A percentile compares a stretch with the other conserved stretches of the same genome.
phyloP scores from a whole-genome alignment of 441 rosid species.

The Capsella rubella region DNA sequence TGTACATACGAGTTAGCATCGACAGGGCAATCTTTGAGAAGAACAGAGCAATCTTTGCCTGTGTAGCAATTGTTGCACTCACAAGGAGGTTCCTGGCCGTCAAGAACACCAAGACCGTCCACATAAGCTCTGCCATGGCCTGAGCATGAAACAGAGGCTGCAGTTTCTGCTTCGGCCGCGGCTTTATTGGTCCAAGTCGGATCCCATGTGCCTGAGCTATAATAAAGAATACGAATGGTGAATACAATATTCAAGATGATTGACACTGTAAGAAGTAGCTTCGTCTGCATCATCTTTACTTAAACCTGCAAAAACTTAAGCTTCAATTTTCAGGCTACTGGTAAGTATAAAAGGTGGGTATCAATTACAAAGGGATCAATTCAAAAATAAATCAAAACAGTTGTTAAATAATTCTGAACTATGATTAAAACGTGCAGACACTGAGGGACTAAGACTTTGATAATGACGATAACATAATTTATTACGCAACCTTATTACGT shows the following conservation, averaged over 20 bases:
- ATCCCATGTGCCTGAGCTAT: constrained; percentile 26
- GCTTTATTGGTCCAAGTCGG: constrained; percentile 57
- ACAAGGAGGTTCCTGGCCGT: constrained; percentile 47
- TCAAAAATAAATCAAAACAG: too few species aligned
- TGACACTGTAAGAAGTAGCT: constrained; percentile 41
- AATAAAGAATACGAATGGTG: constrained; percentile 26
- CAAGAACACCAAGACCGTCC: constrained; percentile 47
- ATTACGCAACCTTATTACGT: neutral
- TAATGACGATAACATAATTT: neutral
- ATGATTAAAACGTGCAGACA: too few species aligned
- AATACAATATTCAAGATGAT: constrained; percentile 48
- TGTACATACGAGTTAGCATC: constrained; percentile 53
- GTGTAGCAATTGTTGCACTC: constrained; percentile 50
- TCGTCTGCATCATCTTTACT: constrained; percentile 27
- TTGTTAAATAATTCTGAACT: too few species aligned
- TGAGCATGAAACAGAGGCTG: constrained; percentile 54
- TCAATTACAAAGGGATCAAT: neutral
- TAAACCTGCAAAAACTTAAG: neutral
- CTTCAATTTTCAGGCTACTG: neutral
- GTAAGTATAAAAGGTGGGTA: neutral
- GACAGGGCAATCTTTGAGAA: constrained; percentile 46
- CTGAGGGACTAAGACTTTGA: neutral
- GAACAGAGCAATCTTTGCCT: constrained; percentile 47
- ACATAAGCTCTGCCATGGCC: constrained; percentile 67
- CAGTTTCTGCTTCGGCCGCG: constrained; percentile 55